Evolutionary conservation across 2,329 filamentous ascomycete species (phyloP).

Genomic region (Decorospora gaudefroyi): DNA sequence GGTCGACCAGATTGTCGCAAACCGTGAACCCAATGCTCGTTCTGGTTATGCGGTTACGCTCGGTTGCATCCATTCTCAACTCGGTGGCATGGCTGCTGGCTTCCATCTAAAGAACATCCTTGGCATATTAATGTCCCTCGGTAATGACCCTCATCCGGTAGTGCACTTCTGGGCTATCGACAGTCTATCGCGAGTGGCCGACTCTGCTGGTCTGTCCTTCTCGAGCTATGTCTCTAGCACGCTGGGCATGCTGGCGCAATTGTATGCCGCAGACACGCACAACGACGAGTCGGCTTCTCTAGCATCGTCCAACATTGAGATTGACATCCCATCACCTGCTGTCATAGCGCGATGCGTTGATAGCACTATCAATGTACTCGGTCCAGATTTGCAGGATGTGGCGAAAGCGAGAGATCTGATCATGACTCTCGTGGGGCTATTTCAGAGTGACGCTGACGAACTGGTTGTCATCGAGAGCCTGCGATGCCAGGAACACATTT

Average conservation of each 20-base stretch:
- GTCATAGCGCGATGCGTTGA: constrained; percentile 88
- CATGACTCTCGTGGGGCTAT: constrained; percentile 80
- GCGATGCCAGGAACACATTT: constrained; percentile 85
- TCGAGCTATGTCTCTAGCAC: constrained; percentile 87
- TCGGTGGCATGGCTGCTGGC: constrained; percentile 96
- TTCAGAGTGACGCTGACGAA: constrained; percentile 73
- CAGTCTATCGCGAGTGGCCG: constrained; percentile 81
- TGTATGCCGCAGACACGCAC: constrained; percentile 90
- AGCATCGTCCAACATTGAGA: constrained; percentile 86
- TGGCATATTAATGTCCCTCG: constrained; percentile 96
- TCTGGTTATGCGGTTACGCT: constrained; percentile 94
- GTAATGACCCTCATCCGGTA: constrained; percentile 90
- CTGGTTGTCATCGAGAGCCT: constrained; percentile 76
- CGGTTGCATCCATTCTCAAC: constrained; percentile 90
- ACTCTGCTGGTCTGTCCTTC: constrained; percentile 90
- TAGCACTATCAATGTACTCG: constrained; percentile 94
- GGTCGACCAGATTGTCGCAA: constrained; percentile 90
- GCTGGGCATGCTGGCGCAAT: constrained; percentile 88
- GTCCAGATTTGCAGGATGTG: constrained; percentile 91
- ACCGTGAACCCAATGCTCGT: constrained; percentile 88
- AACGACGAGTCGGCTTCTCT: constrained; percentile 79
- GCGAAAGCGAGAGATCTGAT: constrained; percentile 91
- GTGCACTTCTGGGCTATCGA: constrained; percentile 98
- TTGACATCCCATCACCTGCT: constrained; percentile 79
- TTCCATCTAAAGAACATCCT: constrained; percentile 96